Conservation (phyloP, 495 filamentous ascomycete species). For the Letharia columbiana region DNA sequence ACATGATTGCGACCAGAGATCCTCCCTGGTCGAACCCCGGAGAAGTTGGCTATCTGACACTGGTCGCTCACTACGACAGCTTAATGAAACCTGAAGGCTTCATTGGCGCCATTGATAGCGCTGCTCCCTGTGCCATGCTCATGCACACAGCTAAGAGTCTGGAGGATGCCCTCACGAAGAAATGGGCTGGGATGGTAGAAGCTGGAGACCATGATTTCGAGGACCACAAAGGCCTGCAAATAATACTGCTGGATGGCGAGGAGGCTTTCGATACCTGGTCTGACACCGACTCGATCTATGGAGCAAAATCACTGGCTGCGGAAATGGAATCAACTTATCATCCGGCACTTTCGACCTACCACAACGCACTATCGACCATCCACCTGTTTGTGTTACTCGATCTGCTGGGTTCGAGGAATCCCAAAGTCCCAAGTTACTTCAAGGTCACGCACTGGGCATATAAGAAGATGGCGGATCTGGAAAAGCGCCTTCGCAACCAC, state of each 20-base stretch:
- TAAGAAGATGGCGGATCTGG: slow-evolving; percentile 54
- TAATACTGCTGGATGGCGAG: slow-evolving; percentile 87
- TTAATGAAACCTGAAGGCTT: slow-evolving; percentile 77
- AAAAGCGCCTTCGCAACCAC: slow-evolving; percentile 57
- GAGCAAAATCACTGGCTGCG: slow-evolving; percentile 68
- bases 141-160: slow-evolving; percentile 76
- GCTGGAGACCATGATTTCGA: slow-evolving; percentile 44
- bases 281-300: slow-evolving; percentile 74
- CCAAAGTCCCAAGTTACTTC: slow-evolving; percentile 72
- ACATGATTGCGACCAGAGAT: slow-evolving; percentile 81
- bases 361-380: slow-evolving; percentile 66
- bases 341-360: slow-evolving; percentile 62
- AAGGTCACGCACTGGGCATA: slow-evolving; percentile 92
- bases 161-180: slow-evolving; percentile 66
- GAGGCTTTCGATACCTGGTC: slow-evolving; percentile 83
- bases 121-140: slow-evolving; percentile 85
- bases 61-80: slow-evolving; percentile 93
- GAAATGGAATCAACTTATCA: slow-evolving; percentile 60
- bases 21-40: slow-evolving; percentile 69
- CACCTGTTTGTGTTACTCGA: slow-evolving; percentile 89
- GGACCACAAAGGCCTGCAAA: slow-evolving; percentile 75
- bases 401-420: slow-evolving; percentile 64
- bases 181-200: slow-evolving; percentile 65
- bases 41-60: slow-evolving; percentile 68
- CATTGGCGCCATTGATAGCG: slow-evolving; percentile 89